Evolutionary conservation across 495 filamentous ascomycete genomes (phyloP).

Genomic region (Lasiosphaeria ovina): DNA sequence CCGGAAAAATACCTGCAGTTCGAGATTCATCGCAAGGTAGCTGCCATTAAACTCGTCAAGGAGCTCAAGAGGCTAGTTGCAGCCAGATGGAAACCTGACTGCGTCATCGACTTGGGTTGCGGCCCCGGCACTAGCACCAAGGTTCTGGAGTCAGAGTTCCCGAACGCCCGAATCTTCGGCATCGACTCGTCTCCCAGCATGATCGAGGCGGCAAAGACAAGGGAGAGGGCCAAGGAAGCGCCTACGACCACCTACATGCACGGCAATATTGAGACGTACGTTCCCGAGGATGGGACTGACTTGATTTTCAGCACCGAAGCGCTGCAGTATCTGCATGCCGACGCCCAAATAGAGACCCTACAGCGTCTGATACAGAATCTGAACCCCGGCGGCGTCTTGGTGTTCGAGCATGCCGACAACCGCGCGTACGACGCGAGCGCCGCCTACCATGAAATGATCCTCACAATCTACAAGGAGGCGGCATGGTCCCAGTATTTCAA

Average conservation of each 20-base stretch:
- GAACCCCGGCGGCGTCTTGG: constrained; percentile 46
- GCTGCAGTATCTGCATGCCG: constrained; percentile 52
- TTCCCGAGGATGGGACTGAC: constrained; percentile 32
- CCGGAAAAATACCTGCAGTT: no score
- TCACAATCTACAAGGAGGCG: no score
- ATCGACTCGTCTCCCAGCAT: constrained; percentile 56
- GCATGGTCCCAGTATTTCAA: no score
- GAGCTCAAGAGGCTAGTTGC: no score
- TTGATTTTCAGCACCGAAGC: constrained; percentile 56
- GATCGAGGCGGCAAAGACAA: constrained; percentile 42
- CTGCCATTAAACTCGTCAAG: no score
- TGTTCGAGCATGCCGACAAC: constrained; percentile 56
- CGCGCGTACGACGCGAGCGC: constrained; percentile 44
- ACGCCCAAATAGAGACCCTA: constrained; percentile 43
- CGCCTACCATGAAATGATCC: constrained; percentile 48
- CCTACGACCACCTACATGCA: constrained; percentile 36
- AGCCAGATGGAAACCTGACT: no score
- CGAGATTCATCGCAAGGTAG: no score
- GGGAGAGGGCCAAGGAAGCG: constrained; percentile 21
- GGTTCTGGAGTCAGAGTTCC: constrained; percentile 44
- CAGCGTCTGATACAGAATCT: constrained; percentile 40
- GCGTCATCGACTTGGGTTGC: constrained; percentile 55
- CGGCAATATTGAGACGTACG: constrained; percentile 41
- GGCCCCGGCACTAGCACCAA: constrained; percentile 55
- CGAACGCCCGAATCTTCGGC: constrained; percentile 43